phyloP scores from a whole-genome alignment of 768 basidiomycete genomes.

The Termitomyces sp. region DNA sequence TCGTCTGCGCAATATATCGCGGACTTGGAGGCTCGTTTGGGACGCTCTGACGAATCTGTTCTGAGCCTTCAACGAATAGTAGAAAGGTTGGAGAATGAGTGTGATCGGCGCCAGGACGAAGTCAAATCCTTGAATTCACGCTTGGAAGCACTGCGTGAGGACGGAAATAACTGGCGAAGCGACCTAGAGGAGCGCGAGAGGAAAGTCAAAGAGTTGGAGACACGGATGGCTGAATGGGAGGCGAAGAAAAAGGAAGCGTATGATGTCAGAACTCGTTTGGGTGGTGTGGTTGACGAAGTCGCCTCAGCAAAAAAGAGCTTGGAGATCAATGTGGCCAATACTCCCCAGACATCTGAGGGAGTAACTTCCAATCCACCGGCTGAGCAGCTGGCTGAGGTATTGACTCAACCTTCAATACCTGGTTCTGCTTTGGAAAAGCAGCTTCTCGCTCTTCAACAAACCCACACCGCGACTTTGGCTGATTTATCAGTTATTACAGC shows the following conservation, averaged over 20 bases:
- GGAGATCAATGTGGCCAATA: constrained; percentile 42
- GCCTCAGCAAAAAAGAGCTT: constrained; percentile 66
- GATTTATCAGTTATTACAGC: constrained; percentile 74
- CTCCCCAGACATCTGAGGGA: constrained; percentile 14
- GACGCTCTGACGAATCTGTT: constrained; percentile 76
- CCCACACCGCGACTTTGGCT: constrained; percentile 73
- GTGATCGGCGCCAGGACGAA: constrained; percentile 69
- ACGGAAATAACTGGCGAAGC: constrained; percentile 77
- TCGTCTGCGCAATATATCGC: constrained; percentile 76
- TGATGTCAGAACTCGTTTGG: constrained; percentile 64
- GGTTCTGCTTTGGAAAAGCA: constrained; percentile 54
- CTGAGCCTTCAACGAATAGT: constrained; percentile 66
- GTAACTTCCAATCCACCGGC: constrained; percentile 23
- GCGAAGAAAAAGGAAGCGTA: constrained; percentile 64
- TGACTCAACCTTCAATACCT: constrained; percentile 25
- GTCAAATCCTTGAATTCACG: constrained; percentile 68
- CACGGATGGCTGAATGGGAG: constrained; percentile 77
- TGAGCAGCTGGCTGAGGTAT: constrained; percentile 25
- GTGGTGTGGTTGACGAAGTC: constrained; percentile 66
- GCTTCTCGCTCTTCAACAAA: constrained; percentile 73
- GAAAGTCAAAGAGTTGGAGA: constrained; percentile 72
- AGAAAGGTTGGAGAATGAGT: constrained; percentile 73
- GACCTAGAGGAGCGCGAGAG: constrained; percentile 85
- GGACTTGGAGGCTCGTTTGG: constrained; percentile 80
- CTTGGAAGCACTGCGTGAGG: constrained; percentile 63